These are phyloP conservation scores for Neonectria faginata DNA, from an alignment of 2,329 filamentous ascomycete genomes.

Conservation along the genomic window DNA sequence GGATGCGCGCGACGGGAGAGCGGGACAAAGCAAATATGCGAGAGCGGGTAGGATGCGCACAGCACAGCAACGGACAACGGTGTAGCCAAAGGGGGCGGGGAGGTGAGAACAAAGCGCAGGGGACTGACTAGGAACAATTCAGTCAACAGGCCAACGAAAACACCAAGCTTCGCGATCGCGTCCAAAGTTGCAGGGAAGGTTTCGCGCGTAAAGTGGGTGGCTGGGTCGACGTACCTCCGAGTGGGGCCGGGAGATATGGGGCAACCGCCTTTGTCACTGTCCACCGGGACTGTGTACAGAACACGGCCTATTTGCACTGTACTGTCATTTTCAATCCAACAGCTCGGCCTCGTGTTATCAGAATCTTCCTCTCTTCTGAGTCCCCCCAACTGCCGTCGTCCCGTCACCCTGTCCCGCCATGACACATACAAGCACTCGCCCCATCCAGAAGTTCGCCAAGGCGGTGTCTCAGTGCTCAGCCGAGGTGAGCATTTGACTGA, in stretches of 20 bases:
- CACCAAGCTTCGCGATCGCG: slow-evolving; percentile 41
- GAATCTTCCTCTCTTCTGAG: neutral
- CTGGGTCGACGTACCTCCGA: slow-evolving; percentile 30
- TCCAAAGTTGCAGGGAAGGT: slow-evolving; percentile 24
- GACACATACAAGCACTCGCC: slow-evolving; percentile 51
- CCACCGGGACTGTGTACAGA: neutral
- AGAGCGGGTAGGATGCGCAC: slow-evolving; percentile 3
- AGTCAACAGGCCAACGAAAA: slow-evolving; percentile 31
- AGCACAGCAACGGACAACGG: slow-evolving; percentile 15
- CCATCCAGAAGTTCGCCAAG: slow-evolving; percentile 66
- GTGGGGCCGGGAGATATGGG: slow-evolving; percentile 18
- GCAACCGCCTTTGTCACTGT: neutral
- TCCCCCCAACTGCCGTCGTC: neutral
- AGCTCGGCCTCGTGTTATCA: neutral
- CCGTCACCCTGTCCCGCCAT: slow-evolving; percentile 32
- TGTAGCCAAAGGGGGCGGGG: slow-evolving; percentile 25
- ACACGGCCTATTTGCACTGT: neutral
- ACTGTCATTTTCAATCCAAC: neutral
- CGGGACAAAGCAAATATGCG: neutral
- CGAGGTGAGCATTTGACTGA: slow-evolving; percentile 57
- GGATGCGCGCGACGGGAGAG: neutral
- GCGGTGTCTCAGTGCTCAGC: slow-evolving; percentile 67
- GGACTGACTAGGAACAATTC: neutral
- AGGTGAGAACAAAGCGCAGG: slow-evolving; percentile 36
- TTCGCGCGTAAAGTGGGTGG: slow-evolving; percentile 47